These are phyloP conservation scores for Microthlaspi erraticum DNA, from an alignment of 345 rosid genomes.

Conservation along the genomic window DNA sequence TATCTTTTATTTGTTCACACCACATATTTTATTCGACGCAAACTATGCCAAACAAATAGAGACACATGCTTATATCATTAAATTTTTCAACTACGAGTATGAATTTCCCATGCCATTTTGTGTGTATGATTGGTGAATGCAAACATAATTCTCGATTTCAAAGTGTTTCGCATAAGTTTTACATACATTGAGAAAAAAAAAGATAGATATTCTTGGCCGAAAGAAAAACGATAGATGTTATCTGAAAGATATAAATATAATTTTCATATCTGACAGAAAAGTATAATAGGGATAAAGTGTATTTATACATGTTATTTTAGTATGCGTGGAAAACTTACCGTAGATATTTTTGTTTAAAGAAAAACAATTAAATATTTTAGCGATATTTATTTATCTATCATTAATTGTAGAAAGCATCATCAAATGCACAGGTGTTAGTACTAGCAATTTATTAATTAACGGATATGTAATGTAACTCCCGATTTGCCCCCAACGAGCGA, in stretches of 20 bases:
- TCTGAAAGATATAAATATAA: no score
- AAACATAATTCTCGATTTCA: neutral
- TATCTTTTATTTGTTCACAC: constrained; percentile 24
- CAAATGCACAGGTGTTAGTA: neutral
- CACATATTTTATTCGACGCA: constrained; percentile 31
- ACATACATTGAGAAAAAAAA: no score
- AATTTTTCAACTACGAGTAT: neutral
- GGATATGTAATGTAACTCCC: neutral
- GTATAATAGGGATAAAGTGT: no score
- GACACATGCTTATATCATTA: neutral
- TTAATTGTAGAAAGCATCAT: constrained; percentile 9
- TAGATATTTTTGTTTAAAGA: neutral
- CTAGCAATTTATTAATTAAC: neutral
- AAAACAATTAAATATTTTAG: neutral
- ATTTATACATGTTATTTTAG: neutral
- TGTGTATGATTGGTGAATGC: neutral
- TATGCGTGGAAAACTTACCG: constrained; percentile 1
- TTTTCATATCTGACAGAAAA: no score
- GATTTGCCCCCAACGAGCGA: neutral
- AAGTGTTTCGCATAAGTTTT: neutral
- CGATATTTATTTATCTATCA: neutral
- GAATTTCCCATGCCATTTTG: neutral
- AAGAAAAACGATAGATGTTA: neutral
- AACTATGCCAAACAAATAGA: constrained; percentile 26
- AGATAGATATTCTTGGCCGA: no score